A percentile compares a stretch with the other conserved stretches of the same genome.
phyloP scores from a whole-genome alignment of 2,329 filamentous ascomycete species.

The Diplodia corticola region DNA sequence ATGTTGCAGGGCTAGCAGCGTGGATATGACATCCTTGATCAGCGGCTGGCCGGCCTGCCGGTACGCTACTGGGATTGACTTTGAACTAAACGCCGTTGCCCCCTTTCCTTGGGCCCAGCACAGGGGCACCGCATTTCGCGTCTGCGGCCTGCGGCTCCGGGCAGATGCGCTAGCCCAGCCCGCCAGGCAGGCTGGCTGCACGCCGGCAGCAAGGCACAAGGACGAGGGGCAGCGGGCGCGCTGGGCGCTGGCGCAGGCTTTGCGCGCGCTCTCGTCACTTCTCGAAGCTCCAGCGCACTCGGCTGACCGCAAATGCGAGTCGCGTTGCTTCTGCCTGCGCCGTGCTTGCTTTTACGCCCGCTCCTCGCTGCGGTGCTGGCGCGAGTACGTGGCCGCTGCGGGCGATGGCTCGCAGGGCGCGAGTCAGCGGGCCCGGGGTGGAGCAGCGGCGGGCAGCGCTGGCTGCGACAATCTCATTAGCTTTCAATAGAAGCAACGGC shows the following conservation, averaged over 20 bases:
- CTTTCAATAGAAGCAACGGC: slow-evolving; percentile 18
- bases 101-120: slow-evolving; percentile 22
- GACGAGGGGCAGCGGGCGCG: slow-evolving; percentile 14
- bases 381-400: slow-evolving; percentile 15
- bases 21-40: slow-evolving; percentile 21
- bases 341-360: slow-evolving; percentile 12
- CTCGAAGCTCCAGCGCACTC: slow-evolving; percentile 18
- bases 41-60: slow-evolving; percentile 20
- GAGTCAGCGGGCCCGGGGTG: slow-evolving; percentile 10
- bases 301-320: slow-evolving; percentile 19
- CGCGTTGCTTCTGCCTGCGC: slow-evolving; percentile 20
- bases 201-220: slow-evolving; percentile 20
- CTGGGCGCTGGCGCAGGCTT: slow-evolving; percentile 13
- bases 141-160: slow-evolving; percentile 21
- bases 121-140: slow-evolving; percentile 19
- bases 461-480: slow-evolving; percentile 22
- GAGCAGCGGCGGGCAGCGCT: slow-evolving; percentile 20
- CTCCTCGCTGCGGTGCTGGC: slow-evolving; percentile 15
- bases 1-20: slow-evolving; percentile 18
- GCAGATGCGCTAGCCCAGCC: slow-evolving; percentile 17
- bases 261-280: slow-evolving; percentile 17
- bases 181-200: slow-evolving; percentile 16
- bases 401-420: slow-evolving; percentile 11
- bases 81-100: slow-evolving; percentile 23
- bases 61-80: slow-evolving; percentile 23